Evolutionary conservation across 768 basidiomycete genomes (phyloP).

Genomic region (Leucocoprinus birnbaumii): DNA sequence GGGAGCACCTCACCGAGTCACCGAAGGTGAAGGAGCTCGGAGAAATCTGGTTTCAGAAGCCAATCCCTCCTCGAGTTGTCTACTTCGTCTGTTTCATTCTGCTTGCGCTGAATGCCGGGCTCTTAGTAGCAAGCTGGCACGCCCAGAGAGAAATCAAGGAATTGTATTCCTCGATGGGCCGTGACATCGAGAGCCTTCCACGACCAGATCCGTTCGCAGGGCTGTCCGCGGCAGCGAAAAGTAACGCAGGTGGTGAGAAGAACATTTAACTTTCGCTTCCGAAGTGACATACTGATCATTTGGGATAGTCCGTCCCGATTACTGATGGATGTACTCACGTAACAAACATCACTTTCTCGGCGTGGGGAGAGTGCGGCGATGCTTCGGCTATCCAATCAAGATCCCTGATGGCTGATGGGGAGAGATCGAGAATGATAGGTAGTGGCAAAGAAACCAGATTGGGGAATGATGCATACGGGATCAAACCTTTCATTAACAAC

Average conservation of each 20-base stretch:
- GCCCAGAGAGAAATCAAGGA: slow-evolving; percentile 1
- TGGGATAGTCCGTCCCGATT: slow-evolving; percentile 2
- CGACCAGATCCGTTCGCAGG: slow-evolving; percentile 7
- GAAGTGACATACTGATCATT: background rate
- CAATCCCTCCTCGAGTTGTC: background rate
- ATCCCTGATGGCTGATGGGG: too few relatives aligned
- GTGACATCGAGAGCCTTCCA: slow-evolving; percentile 5
- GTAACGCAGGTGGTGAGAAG: slow-evolving; percentile 2
- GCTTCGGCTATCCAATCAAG: background rate
- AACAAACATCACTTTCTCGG: background rate
- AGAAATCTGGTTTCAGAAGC: background rate
- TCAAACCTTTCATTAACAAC: background rate
- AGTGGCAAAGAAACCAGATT: too few relatives aligned
- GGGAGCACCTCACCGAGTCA: background rate
- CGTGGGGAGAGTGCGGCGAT: background rate
- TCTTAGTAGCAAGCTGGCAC: slow-evolving; percentile 6
- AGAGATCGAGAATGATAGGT: too few relatives aligned
- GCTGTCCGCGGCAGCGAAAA: slow-evolving; percentile 3
- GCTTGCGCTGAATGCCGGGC: background rate
- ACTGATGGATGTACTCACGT: background rate
- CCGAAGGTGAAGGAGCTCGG: background rate
- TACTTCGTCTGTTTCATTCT: slow-evolving; percentile 6
- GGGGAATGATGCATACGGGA: slow-evolving; percentile 1
- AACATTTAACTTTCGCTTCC: background rate
- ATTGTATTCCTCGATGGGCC: slow-evolving; percentile 1